Base-by-base conservation (phyloP, 2,329 filamentous ascomycete genomes). In the Rutstroemia sp. region DNA sequence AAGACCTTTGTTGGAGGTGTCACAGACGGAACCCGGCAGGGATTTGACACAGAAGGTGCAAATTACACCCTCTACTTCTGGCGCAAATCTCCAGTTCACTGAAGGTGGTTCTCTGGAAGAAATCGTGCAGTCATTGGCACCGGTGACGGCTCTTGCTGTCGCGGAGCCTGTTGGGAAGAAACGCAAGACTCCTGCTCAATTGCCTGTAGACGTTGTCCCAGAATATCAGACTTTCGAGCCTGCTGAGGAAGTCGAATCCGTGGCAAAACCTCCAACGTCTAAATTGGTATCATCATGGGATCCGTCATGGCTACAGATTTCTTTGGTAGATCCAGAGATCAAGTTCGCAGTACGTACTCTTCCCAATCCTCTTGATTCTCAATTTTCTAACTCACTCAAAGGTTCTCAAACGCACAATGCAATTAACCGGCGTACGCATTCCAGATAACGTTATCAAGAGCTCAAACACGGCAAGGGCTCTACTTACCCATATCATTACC, bases 351-450 rank as follows among this genome's bases (percentile, higher is more conserved):
- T 94, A 79, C 61, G 85, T 78, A 58, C 38, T 41, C 27, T 2
- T 30, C 4, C 23, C 6, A 10, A 12, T 16, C 5, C 17, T 3
- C 12, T 9, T 25, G 39, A 3, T 14, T 2, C 2, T 39, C 16
- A 10, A 38, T 42, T 23, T 52, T 54, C 59, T 64, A 56, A 64
- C 34, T 47, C 19, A 30, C 51, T 19, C 42, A 25, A 63, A 96
- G 92, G 78, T 94, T 62, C 75, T 85, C 66, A 95, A 96, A 74
- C 86, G 89, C 58, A 75, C 91, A 59, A 83, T 87, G 70, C 88
- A 94, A 70, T 77, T 95, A 58, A 92, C 87, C n/a, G 89, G 89
- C 59, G 81, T 84, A 59, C 80, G 82, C 58, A 76, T 96, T 62
- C 77, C 87, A 16, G 92, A 96, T 71, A 76, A 81, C 48, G 78